Conservation (phyloP, 164 flowering plant species). For the Aristolochia fimbriata region DNA sequence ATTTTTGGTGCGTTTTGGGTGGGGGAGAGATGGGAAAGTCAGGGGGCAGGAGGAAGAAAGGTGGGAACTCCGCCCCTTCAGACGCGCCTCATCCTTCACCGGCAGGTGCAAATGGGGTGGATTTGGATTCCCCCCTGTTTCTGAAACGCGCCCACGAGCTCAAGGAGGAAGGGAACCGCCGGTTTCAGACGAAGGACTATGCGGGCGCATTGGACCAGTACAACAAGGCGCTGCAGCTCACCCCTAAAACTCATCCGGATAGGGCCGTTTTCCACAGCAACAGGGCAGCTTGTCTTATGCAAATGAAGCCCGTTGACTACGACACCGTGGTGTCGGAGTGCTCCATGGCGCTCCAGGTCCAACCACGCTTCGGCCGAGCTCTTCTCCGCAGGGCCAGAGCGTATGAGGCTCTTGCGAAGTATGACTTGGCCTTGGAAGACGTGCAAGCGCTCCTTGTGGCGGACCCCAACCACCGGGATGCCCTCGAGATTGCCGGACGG, state of each 20-base stretch:
- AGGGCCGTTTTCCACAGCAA: conserved; percentile 96
- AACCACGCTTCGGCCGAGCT: conserved; percentile 74
- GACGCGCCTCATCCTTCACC: conserved; percentile 7
- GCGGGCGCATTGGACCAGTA: conserved; percentile 80
- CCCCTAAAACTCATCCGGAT: conserved; percentile 77
- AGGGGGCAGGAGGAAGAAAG: conserved; percentile 72
- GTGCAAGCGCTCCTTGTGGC: conserved; percentile 48
- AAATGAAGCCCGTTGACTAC: conserved; percentile 87
- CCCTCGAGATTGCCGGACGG: conserved; percentile 62
- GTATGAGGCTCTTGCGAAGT: conserved; percentile 71
- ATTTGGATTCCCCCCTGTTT: conserved; percentile 60
- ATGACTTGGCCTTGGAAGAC: conserved; percentile 87
- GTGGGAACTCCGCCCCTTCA: conserved; percentile 12
- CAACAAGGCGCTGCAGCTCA: conserved; percentile 74
- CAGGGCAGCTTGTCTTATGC: conserved; percentile 95
- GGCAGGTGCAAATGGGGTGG: conserved; percentile 45
- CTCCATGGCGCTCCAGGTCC: conserved; percentile 67
- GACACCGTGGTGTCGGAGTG: conserved; percentile 84
- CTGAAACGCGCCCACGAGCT: conserved; percentile 87
- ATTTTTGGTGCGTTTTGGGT: too few relatives aligned
- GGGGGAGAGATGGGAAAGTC: conserved; percentile 58
- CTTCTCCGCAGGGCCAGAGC: conserved; percentile 86
- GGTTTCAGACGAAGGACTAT: conserved; percentile 76
- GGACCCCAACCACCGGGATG: conserved; percentile 73
- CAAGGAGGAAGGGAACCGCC: conserved; percentile 89